Base-by-base conservation (phyloP, 202 grass and related monocot species). In the Digitaria exilis region DNA sequence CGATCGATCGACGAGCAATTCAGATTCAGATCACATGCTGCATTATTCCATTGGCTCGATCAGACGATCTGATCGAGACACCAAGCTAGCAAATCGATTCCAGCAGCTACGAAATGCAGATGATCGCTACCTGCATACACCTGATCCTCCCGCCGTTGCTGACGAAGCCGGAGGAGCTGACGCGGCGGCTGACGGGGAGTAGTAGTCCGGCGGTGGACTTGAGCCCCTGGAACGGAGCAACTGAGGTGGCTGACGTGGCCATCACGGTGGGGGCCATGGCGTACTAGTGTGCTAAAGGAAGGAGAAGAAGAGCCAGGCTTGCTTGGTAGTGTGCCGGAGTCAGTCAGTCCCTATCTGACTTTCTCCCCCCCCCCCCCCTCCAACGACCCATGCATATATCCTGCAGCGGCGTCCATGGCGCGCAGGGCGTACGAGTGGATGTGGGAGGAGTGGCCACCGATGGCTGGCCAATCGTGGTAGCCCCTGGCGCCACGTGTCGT, bases 71-170 rank as follows among this genome's bases (percentile, higher is more conserved):
- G n/a, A n/a, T n/a, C 24, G 21, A 54, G 32, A 54, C 51, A 54
- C 49, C 52, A 24, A 0, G n/a, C 15, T 6, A 18, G 19, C n/a
- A 12, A 26, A 26, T 26, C 9, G 12, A 57, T 25, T 57, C 3
- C 22, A 25, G 54, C 22, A 25, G 54, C 7, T 3, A 57, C 21
- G 10, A 56, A 3, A 56, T 18, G 17, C 7, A 18, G 16, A 51
- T 54, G 6, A 4, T 58, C 4, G 11, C 14, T 79, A 91, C 85
- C 77, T 85, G 89, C 82, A 88, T 88, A 77, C 89, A 88, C 62
- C 4, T 57, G 59, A 91, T 80, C 83, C 69, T 85, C 48, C 78
- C 83, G 2, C 85, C 80, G 55, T 81, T 91, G 89, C 56, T 85
- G 68, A 77, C 61, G 34, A 80, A 25, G 46, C 82, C 43, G 39